Percentiles rank a stretch among this genome's conserved stretches.
These are phyloP conservation scores for Echria macrotheca DNA, from an alignment of 495 filamentous ascomycete species.

Conservation along the genomic window DNA sequence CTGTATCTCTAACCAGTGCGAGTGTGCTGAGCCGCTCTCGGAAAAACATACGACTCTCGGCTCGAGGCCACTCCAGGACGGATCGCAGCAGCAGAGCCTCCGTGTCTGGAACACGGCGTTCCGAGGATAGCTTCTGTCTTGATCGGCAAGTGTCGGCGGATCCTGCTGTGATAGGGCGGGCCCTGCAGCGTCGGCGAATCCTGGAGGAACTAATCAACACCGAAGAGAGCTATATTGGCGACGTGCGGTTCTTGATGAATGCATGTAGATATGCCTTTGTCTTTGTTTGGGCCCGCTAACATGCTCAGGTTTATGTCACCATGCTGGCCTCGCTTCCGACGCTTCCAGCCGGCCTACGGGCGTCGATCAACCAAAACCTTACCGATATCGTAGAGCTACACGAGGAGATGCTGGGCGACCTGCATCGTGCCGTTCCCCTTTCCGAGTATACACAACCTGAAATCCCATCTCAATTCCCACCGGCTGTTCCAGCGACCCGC, in stretches of 20 bases:
- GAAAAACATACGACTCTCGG: slow-evolving; percentile 46
- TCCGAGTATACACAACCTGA: slow-evolving; percentile 54
- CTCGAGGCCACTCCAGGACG: slow-evolving; percentile 49
- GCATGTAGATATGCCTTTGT: slow-evolving; percentile 41
- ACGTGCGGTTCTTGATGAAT: slow-evolving; percentile 78
- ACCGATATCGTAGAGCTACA: slow-evolving; percentile 67
- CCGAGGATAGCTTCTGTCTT: slow-evolving; percentile 60
- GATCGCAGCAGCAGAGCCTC: slow-evolving; percentile 61
- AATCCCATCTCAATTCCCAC: slow-evolving; percentile 13
- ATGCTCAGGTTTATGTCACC: slow-evolving; percentile 57
- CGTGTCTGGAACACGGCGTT: slow-evolving; percentile 51
- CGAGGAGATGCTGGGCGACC: slow-evolving; percentile 61
- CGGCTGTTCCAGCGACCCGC: slow-evolving; percentile 15
- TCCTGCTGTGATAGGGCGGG: slow-evolving; percentile 61
- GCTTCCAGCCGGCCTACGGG: slow-evolving; percentile 48
- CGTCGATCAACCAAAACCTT: slow-evolving; percentile 61
- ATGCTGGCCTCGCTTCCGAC: slow-evolving; percentile 57
- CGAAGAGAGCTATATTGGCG: slow-evolving; percentile 83
- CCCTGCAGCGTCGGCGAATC: slow-evolving; percentile 67
- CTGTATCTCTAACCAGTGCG: slow-evolving; percentile 62
- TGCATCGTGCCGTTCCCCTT: slow-evolving; percentile 56
- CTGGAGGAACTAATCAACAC: slow-evolving; percentile 79
- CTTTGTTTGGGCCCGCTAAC: slow-evolving; percentile 11
- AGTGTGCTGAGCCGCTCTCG: slow-evolving; percentile 59
- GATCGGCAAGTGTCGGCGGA: slow-evolving; percentile 55